Percentiles rank a stretch among this genome's conserved stretches.
These are phyloP conservation scores for Aechmea fasciata DNA, from an alignment of 176 grass and related monocot genomes.

Conservation along the genomic window DNA sequence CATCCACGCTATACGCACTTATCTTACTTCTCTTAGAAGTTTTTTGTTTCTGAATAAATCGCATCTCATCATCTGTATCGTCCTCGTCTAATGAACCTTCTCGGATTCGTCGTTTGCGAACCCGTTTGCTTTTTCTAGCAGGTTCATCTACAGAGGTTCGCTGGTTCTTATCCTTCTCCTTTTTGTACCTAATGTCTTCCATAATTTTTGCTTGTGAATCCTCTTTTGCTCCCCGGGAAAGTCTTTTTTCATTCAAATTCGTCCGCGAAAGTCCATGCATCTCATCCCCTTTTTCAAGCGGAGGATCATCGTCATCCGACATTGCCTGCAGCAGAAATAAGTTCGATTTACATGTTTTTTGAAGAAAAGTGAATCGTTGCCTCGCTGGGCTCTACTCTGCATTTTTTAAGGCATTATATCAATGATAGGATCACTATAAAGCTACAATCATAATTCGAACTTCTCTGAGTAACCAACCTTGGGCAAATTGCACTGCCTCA, in stretches of 20 bases:
- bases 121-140: constrained; percentile 65
- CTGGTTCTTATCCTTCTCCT: constrained; percentile 26
- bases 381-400: no score
- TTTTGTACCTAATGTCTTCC: constrained; percentile 26
- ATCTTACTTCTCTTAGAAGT: constrained; percentile 37
- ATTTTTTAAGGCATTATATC: no score
- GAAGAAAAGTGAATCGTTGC: neutral
- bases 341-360: neutral
- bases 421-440: no score
- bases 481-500: no score
- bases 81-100: constrained; percentile 39
- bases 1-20: constrained; percentile 58
- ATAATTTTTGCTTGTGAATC: constrained; percentile 12
- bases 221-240: constrained; percentile 13
- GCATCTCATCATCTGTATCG: constrained; percentile 46
- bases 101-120: constrained; percentile 46
- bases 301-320: neutral
- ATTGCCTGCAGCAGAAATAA: neutral
- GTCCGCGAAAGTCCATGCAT: constrained; percentile 7
- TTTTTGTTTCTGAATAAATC: constrained; percentile 65
- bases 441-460: no score
- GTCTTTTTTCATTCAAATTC: neutral
- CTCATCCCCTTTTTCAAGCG: neutral
- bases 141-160: constrained; percentile 36
- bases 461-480: no score